Conservation (phyloP, 768 basidiomycete genomes). For the Panellus pusillus region DNA sequence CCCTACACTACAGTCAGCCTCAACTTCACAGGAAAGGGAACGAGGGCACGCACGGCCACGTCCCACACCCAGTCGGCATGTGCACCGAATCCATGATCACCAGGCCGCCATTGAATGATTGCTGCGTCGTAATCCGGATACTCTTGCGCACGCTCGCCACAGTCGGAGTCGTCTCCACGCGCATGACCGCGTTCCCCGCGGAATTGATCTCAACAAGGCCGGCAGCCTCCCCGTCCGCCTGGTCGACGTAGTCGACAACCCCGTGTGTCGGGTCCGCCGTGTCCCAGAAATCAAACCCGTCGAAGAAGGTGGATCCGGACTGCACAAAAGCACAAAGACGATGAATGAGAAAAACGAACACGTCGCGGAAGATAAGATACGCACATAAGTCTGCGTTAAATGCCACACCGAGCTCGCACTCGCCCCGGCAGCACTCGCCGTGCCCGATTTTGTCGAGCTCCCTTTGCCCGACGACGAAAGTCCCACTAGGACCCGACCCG, state of each 20-base stretch:
- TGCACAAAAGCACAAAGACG: constrained; percentile 24
- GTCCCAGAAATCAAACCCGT: constrained; percentile 77
- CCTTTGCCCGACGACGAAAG: constrained; percentile 13
- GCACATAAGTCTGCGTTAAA: constrained; percentile 56
- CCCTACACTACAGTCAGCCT: constrained; percentile 5
- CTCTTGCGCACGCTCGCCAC: constrained; percentile 71
- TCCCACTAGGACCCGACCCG: constrained; percentile 20
- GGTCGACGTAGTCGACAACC: constrained; percentile 64
- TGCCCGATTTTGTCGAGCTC: constrained; percentile 21
- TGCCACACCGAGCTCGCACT: constrained; percentile 55
- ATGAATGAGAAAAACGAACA: constrained; percentile 5
- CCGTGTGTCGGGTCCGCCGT: constrained; percentile 74
- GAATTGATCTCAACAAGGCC: constrained; percentile 67
- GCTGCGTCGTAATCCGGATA: constrained; percentile 71
- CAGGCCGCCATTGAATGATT: constrained; percentile 50
- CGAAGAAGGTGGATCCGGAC: constrained; percentile 75
- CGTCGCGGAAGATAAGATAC: constrained; percentile 22
- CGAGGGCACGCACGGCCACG: constrained; percentile 42
- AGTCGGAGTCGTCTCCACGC: constrained; percentile 78
- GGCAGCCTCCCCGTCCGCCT: constrained; percentile 52
- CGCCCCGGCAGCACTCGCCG: constrained; percentile 18
- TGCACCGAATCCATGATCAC: constrained; percentile 68
- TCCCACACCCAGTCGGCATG: constrained; percentile 72
- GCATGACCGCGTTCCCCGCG: constrained; percentile 81
- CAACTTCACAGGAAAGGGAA: not conserved